Conservation (phyloP, 2,329 filamentous ascomycete species). For the Camillea tinctor region DNA sequence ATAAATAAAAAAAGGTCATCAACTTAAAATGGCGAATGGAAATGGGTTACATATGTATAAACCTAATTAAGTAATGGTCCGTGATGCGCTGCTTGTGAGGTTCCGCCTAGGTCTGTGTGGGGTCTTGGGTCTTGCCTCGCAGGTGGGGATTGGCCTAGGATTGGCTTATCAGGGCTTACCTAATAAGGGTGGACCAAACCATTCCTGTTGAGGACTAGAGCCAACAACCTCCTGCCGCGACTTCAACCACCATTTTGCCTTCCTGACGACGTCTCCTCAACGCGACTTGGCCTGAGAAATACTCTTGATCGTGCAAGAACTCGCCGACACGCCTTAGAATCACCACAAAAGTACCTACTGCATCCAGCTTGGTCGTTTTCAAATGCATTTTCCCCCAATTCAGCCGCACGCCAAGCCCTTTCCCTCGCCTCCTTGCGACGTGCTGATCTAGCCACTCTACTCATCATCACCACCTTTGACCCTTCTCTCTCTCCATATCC, state of each 20-base stretch:
- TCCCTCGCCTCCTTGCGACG: conserved; percentile 33
- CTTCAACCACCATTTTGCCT: conserved; percentile 11
- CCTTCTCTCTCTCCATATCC: conserved; percentile 7
- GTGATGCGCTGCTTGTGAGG: background rate
- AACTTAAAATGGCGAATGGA: background rate
- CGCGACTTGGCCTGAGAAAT: background rate
- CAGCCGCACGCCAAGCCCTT: conserved; percentile 28
- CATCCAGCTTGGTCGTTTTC: conserved; percentile 14
- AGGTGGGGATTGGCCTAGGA: conserved; percentile 14
- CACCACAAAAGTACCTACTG: background rate
- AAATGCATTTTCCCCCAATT: conserved; percentile 34
- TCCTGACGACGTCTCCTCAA: background rate
- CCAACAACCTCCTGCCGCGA: conserved; percentile 21
- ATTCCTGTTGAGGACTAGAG: conserved; percentile 22
- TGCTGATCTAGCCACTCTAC: conserved; percentile 30
- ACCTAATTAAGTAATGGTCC: background rate
- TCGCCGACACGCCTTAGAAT: background rate
- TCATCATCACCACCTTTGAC: conserved; percentile 19
- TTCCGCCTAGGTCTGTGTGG: background rate
- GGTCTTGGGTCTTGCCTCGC: background rate
- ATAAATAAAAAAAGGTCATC: too few species aligned
- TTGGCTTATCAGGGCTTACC: conserved; percentile 13
- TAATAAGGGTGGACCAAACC: conserved; percentile 20
- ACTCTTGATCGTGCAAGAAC: background rate
- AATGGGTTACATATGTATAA: background rate